Conservation (phyloP, 2,329 filamentous ascomycete species). For the Trichoderma semiorbis region DNA sequence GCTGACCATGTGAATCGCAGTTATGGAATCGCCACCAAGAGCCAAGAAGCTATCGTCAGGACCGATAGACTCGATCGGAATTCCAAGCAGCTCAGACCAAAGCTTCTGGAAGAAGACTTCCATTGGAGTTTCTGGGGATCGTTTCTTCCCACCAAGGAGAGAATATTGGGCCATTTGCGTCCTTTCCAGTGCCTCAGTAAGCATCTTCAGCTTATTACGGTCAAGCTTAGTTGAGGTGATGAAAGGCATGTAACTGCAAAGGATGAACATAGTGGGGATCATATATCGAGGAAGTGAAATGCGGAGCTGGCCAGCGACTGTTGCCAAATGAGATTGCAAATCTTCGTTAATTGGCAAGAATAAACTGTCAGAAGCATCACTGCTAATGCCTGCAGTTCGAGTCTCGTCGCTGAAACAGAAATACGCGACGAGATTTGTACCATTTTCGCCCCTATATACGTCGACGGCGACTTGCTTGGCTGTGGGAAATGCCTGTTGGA, state of each 20-base stretch:
- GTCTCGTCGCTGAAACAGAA: slow-evolving; percentile 8
- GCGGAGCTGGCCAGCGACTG: not conserved
- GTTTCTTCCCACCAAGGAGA: not conserved
- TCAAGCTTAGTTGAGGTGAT: slow-evolving; percentile 15
- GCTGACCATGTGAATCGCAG: slow-evolving; percentile 10
- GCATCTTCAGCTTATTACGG: slow-evolving; percentile 3
- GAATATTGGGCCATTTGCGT: slow-evolving; percentile 4
- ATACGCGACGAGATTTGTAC: slow-evolving; percentile 1
- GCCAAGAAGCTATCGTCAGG: slow-evolving; percentile 23
- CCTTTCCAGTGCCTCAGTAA: not conserved
- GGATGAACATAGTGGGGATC: slow-evolving; percentile 13
- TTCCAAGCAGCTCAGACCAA: slow-evolving; percentile 9
- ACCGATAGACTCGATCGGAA: slow-evolving; percentile 18
- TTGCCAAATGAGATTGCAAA: not conserved
- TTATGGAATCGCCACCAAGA: slow-evolving; percentile 24
- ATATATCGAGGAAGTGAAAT: slow-evolving; percentile 10
- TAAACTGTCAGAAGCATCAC: not conserved
- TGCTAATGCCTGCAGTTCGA: not conserved
- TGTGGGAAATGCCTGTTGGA: not conserved
- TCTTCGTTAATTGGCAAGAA: slow-evolving; percentile 5
- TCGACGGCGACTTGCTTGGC: slow-evolving; percentile 7
- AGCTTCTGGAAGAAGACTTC: slow-evolving; percentile 10
- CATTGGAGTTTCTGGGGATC: not conserved
- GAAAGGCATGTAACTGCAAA: slow-evolving; percentile 10
- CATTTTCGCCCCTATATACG: slow-evolving; percentile 7